Evolutionary conservation across 169 alveolate species (phyloP), one percentile per base, ranked within the genome.

Genomic region (Eimeria maxima): DNA sequence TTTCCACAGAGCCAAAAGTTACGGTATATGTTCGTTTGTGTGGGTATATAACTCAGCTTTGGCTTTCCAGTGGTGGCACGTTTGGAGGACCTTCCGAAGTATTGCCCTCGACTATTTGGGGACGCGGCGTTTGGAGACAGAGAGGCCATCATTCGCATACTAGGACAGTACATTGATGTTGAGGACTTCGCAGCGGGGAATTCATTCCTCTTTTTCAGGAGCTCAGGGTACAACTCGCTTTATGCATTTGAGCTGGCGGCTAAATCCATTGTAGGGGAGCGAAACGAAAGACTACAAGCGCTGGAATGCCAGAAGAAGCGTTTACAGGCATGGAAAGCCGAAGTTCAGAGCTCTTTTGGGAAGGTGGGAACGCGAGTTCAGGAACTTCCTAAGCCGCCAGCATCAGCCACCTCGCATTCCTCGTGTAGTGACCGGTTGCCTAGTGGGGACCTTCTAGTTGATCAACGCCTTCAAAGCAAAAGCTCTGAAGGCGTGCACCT

Each of bases 41-140:
- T 11, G 11, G 47, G 22, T 18, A n/a, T 47, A 10, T 27, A 42
- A 42, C 89, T 44, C 92, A 84, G 92, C 33, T 84, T 84, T 27
- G 92, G 92, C 92, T 84, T 84, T 27, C 92, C 92, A 5, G 92
- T 84, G 22, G 57, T 57, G 92, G 92, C 92, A 29, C 92, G 92
- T 20, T 84, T 84, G 74, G 76, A 57, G 24, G 92, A 84, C 55
- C 76, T 84, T 45, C 92, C 92, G 65, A 84, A 84, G 55, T 84
- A 53, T 55, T 84, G 92, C 76, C 92, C 92, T 38, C 92, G 55
- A 33, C 50, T 84, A 13, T 84, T 84, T 55, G 78, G 76, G 42
- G 63, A 3, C 33, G 29, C 53, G 20, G 57, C 76, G 57, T 55
- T 18, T 29, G 44, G 42, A 14, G 76, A 42, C 18, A 45, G 20